Evolutionary conservation across 441 rosid species (phyloP), one percentile per base, ranked within the genome.

Genomic region (Adansonia gregorii): DNA sequence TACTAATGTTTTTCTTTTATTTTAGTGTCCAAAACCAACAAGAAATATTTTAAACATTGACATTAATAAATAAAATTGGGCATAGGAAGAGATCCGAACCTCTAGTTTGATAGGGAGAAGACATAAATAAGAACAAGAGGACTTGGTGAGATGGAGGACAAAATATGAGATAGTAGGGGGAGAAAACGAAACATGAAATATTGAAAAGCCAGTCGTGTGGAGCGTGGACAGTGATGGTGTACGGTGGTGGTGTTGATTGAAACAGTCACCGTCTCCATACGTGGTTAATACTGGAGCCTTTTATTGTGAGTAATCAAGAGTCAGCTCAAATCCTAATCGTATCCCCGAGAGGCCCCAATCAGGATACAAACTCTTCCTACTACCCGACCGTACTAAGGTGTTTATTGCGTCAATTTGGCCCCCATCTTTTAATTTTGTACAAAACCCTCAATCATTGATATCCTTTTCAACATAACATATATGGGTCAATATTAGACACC

Each of bases 141-240:
- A 22, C 8, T 14, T 12, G 55, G 55, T 14, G 55, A 51, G 55
- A 51, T 3, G 19, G 58, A 54, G 58, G n/a, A 12, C 14, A 31
- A 61, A 61, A 27, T 27, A 9, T 17, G 27, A 1, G 51, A 17
- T 27, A 1, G 55, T 20, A 45, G 51, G 51, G 51, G 54, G 20
- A n/a, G 22, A 10, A 15, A 10, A 43, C 12, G 12, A 20, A 67
- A 10, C 39, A 48, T 46, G 58, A 51, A 31, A 31, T 31, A 31
- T 22, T 69, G 41, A 15, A 22, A 63, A 63, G 67, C 1, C 80
- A 60, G 75, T 67, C 85, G 86, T 86, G 86, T 79, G 82, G 87
- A 83, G 85, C 84, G 86, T 79, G 82, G 87, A 83, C 83, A 79
- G 67, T 43, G 45, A 78, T 78, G 83, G 83, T 81, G 74, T n/a